Evolutionary conservation across 768 basidiomycete genomes (phyloP).

Genomic region (Termitomyces sp.): DNA sequence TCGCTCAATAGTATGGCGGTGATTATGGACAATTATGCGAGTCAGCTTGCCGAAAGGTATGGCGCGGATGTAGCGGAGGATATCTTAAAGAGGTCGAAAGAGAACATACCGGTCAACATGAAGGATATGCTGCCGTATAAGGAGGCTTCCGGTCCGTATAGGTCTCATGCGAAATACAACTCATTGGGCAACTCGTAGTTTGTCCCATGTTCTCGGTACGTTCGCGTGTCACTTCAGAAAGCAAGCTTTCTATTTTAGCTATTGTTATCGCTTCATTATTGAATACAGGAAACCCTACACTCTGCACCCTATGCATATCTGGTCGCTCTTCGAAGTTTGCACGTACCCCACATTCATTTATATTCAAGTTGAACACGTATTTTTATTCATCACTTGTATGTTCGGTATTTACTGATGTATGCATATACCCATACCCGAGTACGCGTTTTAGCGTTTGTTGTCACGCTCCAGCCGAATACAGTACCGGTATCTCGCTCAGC

Average conservation of each 20-base stretch:
- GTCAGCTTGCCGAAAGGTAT: conserved; percentile 66
- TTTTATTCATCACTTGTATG: not conserved
- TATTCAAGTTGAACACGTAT: not conserved
- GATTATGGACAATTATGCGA: conserved; percentile 83
- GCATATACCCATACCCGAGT: conserved; percentile 13
- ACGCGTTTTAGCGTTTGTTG: not conserved
- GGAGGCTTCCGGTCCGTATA: not conserved
- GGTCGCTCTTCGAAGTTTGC: not conserved
- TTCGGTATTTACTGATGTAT: not conserved
- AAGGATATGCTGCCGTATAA: conserved; percentile 22
- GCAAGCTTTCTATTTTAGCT: not conserved
- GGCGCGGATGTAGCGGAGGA: conserved; percentile 57
- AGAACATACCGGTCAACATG: conserved; percentile 33
- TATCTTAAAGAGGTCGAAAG: conserved; percentile 48
- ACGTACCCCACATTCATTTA: not conserved
- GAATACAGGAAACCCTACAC: not conserved
- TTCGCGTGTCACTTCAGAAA: not conserved
- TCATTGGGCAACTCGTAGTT: conserved; percentile 13
- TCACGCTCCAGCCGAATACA: too few relatives aligned
- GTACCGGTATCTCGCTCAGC: too few relatives aligned
- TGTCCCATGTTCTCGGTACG: too few relatives aligned
- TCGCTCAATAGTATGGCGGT: conserved; percentile 69
- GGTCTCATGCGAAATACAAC: conserved; percentile 23
- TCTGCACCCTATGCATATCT: too few relatives aligned
- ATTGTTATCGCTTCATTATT: not conserved